Conservation (phyloP, 1,284 basidiomycete species). For the Trametes hirsuta region DNA sequence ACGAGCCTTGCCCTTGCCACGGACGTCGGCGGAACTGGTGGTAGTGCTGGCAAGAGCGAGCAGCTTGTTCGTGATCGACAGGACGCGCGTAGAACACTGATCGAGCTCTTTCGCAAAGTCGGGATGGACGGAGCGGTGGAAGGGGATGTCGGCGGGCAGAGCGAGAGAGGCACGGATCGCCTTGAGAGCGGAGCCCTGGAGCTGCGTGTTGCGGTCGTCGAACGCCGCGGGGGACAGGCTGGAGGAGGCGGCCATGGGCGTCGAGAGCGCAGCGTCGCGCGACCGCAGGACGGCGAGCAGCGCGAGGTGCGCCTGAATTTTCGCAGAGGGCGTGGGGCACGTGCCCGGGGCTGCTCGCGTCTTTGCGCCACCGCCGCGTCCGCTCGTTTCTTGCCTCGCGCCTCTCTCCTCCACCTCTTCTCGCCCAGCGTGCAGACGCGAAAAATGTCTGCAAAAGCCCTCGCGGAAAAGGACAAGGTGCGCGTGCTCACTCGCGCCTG, state of each 20-base stretch:
- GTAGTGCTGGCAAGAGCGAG: conserved; percentile 54
- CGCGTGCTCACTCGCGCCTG: background rate
- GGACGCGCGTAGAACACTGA: conserved; percentile 58
- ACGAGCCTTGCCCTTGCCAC: conserved; percentile 52
- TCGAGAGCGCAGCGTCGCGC: background rate
- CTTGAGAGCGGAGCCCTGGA: conserved; percentile 62
- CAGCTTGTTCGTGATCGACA: conserved; percentile 67
- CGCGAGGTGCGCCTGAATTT: background rate
- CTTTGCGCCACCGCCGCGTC: background rate
- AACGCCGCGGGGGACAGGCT: conserved; percentile 33
- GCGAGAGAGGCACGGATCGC: conserved; percentile 61
- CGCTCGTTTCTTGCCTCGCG: background rate
- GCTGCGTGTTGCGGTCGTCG: conserved; percentile 46
- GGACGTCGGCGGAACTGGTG: conserved; percentile 36
- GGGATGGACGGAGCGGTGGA: conserved; percentile 84
- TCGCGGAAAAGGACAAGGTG: conserved; percentile 39
- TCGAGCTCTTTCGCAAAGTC: conserved; percentile 71
- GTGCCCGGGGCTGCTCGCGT: background rate
- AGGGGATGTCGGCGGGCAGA: conserved; percentile 73
- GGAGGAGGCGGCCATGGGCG: conserved; percentile 14
- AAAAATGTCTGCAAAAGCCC: conserved; percentile 18
- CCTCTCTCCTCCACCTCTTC: background rate
- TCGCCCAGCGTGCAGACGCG: background rate
- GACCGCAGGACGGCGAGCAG: too few relatives aligned
- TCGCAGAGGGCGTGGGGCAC: background rate